Base-by-base conservation (phyloP, 169 alveolate genomes). In the Plasmodium vivax region DNA sequence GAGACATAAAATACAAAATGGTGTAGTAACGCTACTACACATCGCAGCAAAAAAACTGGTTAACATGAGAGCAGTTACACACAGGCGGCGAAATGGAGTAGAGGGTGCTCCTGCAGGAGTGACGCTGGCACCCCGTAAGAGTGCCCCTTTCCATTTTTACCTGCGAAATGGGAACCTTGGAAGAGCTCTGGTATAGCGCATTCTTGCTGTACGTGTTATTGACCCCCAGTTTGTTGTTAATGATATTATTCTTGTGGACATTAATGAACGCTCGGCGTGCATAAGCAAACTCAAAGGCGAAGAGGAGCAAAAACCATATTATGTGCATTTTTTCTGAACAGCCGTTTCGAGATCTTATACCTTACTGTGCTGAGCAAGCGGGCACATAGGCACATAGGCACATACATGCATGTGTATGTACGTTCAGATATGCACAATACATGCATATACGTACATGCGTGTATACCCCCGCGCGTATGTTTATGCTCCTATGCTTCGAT, bases 181-280 rank as follows among this genome's bases (percentile, higher is more conserved):
- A 51, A 8, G 93, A 75, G 62, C 80, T 85, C 43, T 75, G 87
- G 43, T 85, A 85, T 54, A 85, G 68, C 2, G 93, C 93, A 85
- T 85, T 85, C 62, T 85, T 85, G 43, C 54, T 85, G 62, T 85
- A 85, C 19, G 93, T 27, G 45, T 43, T 75, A 36, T 75, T 85
- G 43, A 32, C 85, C 36, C 93, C 62, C 36, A 85, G 38, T 85
- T 85, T 85, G 79, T 75, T 85, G 73, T 85, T 85, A 19, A 85
- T 75, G 32, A 85, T 85, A 51, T 75, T 85, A 54, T 85, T 85
- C 85, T 85, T 85, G 80, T 85, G 93, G 81, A 85, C 93, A 85
- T 85, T 85, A 77, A 85, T 85, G 62, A 85, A 85, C 34, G 93
- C 93, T 75, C 85, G 85, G 41, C 93, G 93, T 51, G 93, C 47